A percentile compares a stretch with the other conserved stretches of the same genome.
phyloP scores from a whole-genome alignment of 2,329 filamentous ascomycete species.

The Epichloe scottii region DNA sequence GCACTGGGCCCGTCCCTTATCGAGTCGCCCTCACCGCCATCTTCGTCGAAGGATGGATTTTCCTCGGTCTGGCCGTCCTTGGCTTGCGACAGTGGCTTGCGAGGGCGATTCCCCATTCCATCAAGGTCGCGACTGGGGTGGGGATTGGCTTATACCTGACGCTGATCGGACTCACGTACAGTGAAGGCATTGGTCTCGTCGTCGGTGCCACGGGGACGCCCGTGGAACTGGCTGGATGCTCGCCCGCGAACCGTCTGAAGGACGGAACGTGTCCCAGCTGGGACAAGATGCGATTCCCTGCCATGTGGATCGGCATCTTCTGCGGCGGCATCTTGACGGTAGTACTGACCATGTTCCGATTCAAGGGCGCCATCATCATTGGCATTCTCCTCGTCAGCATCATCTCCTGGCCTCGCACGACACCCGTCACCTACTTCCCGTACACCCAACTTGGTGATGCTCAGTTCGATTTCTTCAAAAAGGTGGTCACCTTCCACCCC shows the following conservation, averaged over 20 bases:
- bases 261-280: constrained; percentile 46
- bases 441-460: constrained; percentile 55
- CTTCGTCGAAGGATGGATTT: constrained; percentile 80
- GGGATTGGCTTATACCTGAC: constrained; percentile 78
- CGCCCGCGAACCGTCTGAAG: constrained; percentile 25
- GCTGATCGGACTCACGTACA: constrained; percentile 65
- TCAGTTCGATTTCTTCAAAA: constrained; percentile 75
- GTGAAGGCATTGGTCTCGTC: constrained; percentile 69
- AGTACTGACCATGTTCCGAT: constrained; percentile 70
- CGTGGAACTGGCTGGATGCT: constrained; percentile 62
- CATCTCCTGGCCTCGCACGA: constrained; percentile 75
- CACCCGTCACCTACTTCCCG: constrained; percentile 70
- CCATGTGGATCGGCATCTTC: constrained; percentile 84
- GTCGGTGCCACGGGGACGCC: constrained; percentile 58
- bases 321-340: constrained; percentile 71
- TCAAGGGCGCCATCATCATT: constrained; percentile 76
- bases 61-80: constrained; percentile 65
- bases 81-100: constrained; percentile 84
- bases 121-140: constrained; percentile 77
- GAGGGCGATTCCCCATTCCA: constrained; percentile 66
- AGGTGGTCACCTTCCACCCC: constrained; percentile 73
- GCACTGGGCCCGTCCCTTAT: constrained; percentile 61
- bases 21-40: constrained; percentile 69
- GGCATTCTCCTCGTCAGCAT: constrained; percentile 76
- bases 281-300: constrained; percentile 69